Evolutionary conservation across 441 rosid species (phyloP).

Genomic region (Gossypium aridum): DNA sequence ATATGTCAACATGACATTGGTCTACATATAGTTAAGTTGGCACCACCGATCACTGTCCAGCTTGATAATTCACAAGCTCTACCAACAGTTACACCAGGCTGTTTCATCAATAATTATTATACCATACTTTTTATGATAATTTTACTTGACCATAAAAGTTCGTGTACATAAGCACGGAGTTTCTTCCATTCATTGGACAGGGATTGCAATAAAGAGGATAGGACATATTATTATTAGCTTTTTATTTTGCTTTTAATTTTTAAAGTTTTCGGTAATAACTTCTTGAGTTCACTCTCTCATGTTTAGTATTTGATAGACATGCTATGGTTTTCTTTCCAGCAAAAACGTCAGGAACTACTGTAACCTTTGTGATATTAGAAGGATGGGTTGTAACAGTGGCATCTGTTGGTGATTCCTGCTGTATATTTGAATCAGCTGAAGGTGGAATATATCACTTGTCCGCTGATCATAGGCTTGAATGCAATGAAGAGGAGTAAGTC

Average conservation of each 20-base stretch:
- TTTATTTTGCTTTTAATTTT: neutral
- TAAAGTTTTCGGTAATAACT: neutral
- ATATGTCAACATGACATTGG: neutral
- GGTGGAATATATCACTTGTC: constrained; percentile 82
- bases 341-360: constrained; percentile 89
- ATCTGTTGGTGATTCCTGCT: constrained; percentile 96
- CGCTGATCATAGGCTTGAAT: constrained; percentile 93
- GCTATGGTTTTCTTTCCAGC: constrained; percentile 41
- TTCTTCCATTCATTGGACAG: neutral
- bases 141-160: neutral
- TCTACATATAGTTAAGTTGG: neutral
- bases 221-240: too few relatives aligned
- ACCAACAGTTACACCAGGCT: neutral
- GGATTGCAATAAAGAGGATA: too few relatives aligned
- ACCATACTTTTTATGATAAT: neutral
- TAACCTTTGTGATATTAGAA: constrained; percentile 84
- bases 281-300: neutral
- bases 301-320: neutral
- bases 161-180: neutral
- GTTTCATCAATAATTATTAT: neutral
- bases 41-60: neutral
- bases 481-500: constrained; percentile 89
- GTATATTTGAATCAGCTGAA: constrained; percentile 93
- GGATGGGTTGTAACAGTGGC: constrained; percentile 92
- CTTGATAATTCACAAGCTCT: neutral